Evolutionary conservation across 495 filamentous ascomycete species (phyloP).

Genomic region (Eremomyces bilateralis): DNA sequence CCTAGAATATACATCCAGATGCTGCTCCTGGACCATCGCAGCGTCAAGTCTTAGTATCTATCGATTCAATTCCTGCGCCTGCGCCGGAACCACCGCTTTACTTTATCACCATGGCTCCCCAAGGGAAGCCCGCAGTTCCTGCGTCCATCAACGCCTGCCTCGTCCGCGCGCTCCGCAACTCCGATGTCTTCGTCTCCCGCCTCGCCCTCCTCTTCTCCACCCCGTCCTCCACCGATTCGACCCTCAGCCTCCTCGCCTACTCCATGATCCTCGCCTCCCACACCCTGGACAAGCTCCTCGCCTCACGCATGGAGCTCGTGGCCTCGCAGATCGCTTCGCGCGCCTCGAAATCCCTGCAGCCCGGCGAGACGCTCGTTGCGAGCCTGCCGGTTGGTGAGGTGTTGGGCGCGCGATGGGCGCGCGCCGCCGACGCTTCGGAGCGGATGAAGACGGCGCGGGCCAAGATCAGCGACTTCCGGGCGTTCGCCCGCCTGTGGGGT

Average conservation of each 20-base stretch:
- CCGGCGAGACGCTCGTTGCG: conserved; percentile 22
- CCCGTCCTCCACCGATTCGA: conserved; percentile 10
- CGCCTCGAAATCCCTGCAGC: conserved; percentile 10
- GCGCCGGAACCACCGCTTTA: no score
- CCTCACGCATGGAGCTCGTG: conserved; percentile 5
- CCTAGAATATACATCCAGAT: no score
- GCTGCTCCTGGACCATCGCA: no score
- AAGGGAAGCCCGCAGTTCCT: no score
- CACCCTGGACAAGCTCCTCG: conserved; percentile 6
- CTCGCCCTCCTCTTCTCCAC: conserved; percentile 12
- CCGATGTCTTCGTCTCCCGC: conserved; percentile 11
- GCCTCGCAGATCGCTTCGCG: conserved; percentile 7
- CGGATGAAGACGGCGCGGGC: conserved; percentile 28
- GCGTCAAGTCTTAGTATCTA: no score
- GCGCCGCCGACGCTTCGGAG: conserved; percentile 13
- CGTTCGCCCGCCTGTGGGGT: conserved; percentile 59
- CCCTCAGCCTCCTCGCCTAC: conserved; percentile 13
- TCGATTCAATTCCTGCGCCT: no score
- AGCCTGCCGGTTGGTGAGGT: conserved; percentile 19
- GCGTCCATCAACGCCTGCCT: no score
- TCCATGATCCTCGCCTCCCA: conserved; percentile 11
- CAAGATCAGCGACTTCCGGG: conserved; percentile 44
- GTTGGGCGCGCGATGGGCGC: conserved; percentile 8
- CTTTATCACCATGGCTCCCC: no score
- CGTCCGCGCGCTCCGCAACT: no score